phyloP scores from a whole-genome alignment of 2,329 filamentous ascomycete genomes.

The Aotearoamyces nothofagi region DNA sequence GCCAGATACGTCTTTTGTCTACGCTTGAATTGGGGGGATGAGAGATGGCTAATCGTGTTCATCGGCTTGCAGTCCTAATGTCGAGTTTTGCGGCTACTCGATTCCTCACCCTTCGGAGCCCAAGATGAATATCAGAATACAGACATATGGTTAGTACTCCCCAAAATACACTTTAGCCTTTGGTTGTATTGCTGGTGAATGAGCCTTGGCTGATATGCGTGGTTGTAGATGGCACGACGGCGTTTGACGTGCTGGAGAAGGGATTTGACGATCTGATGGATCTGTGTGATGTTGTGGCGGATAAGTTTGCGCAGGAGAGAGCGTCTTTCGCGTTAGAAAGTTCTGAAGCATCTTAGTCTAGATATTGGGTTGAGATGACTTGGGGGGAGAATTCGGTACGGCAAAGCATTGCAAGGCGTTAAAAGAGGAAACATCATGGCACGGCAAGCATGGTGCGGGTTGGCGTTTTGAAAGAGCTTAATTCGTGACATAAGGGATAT shows the following conservation, averaged over 20 bases:
- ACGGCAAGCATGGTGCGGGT: constrained; percentile 1
- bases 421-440: constrained; percentile 2
- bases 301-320: constrained; percentile 64
- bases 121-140: constrained; percentile 95
- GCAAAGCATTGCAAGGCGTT: too few species aligned
- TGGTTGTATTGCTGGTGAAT: background rate
- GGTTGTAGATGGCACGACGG: constrained; percentile 56
- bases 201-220: background rate
- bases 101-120: constrained; percentile 93
- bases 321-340: constrained; percentile 36
- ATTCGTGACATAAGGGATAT: too few species aligned
- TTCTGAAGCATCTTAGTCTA: background rate
- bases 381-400: too few species aligned
- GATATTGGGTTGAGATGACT: background rate
- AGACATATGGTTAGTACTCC: constrained; percentile 68
- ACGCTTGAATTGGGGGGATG: background rate
- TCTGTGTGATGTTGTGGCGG: constrained; percentile 83
- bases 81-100: constrained; percentile 96
- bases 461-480: constrained; percentile 2
- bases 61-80: constrained; percentile 77
- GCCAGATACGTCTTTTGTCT: too few species aligned
- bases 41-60: background rate
- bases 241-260: constrained; percentile 78
- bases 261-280: constrained; percentile 79
- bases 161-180: background rate